Conservation (phyloP, 495 filamentous ascomycete species). For the Trichoderma virens region DNA sequence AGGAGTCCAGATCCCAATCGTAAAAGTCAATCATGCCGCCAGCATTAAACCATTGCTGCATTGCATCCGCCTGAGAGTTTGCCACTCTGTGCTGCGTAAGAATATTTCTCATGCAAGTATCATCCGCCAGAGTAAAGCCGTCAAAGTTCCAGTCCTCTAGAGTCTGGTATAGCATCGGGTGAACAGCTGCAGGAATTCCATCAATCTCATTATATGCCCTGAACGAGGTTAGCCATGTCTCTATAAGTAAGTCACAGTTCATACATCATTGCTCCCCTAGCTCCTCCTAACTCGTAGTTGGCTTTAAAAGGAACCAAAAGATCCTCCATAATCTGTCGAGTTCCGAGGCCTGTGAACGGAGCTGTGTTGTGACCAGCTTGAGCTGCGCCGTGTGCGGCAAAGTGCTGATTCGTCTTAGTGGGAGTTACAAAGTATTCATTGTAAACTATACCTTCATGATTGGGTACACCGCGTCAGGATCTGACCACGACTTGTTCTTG, state of each 20-base stretch:
- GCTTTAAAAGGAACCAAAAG: conserved; percentile 33
- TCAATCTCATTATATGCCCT: neutral
- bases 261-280: conserved; percentile 34
- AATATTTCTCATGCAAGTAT: conserved; percentile 13
- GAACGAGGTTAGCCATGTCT: neutral
- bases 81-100: conserved; percentile 24
- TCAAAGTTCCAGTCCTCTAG: neutral
- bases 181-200: neutral
- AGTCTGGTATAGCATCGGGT: neutral
- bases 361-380: conserved; percentile 32
- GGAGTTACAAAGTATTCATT: neutral
- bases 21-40: conserved; percentile 31
- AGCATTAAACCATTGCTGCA: conserved; percentile 32
- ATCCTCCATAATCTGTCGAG: conserved; percentile 31
- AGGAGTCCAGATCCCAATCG: conserved; percentile 23
- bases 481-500: conserved; percentile 31
- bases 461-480: conserved; percentile 30
- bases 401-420: conserved; percentile 24
- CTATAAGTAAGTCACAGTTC: neutral
- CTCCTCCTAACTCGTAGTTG: conserved; percentile 31
- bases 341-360: conserved; percentile 31
- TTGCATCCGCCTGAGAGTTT: conserved; percentile 25
- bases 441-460: conserved; percentile 26
- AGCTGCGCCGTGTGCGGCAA: conserved; percentile 30
- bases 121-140: neutral